Conservation (phyloP, 495 filamentous ascomycete species). For the Pyronema omphalodes region DNA sequence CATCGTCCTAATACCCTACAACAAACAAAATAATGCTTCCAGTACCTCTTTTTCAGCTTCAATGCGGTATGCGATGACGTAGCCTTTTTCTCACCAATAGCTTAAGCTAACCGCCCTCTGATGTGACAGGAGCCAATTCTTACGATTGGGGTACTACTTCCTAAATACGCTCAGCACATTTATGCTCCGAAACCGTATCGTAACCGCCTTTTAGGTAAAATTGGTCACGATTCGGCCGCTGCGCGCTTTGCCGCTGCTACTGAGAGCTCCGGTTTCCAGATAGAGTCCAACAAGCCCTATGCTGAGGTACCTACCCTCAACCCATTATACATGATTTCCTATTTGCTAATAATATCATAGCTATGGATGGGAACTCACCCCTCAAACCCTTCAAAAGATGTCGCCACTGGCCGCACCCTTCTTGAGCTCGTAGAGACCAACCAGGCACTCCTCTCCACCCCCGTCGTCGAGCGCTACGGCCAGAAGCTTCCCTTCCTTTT, state of each 20-base stretch:
- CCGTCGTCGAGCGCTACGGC: conserved; percentile 53
- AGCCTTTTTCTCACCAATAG: neutral
- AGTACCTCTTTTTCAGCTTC: conserved; percentile 72
- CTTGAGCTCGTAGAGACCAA: conserved; percentile 85
- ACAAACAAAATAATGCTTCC: conserved; percentile 34
- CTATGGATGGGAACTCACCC: conserved; percentile 99
- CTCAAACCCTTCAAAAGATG: conserved; percentile 78
- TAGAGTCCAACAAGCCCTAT: conserved; percentile 70
- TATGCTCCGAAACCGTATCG: conserved; percentile 10
- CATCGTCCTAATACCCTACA: neutral
- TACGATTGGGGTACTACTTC: conserved; percentile 72
- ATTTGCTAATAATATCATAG: conserved; percentile 28
- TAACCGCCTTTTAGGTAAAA: conserved; percentile 41
- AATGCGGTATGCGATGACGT: conserved; percentile 51
- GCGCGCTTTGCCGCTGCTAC: conserved; percentile 64
- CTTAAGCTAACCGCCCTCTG: conserved; percentile 8
- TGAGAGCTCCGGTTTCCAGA: conserved; percentile 46
- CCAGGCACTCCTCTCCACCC: conserved; percentile 52
- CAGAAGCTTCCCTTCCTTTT: conserved; percentile 84
- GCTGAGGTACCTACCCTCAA: conserved; percentile 45
- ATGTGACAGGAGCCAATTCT: conserved; percentile 59
- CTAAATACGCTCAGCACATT: neutral
- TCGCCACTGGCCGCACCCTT: conserved; percentile 65
- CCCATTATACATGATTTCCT: too few species aligned
- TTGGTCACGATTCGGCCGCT: conserved; percentile 61